Evolutionary conservation across 164 flowering plant genomes (phyloP).

Genomic region (Piper longum): DNA sequence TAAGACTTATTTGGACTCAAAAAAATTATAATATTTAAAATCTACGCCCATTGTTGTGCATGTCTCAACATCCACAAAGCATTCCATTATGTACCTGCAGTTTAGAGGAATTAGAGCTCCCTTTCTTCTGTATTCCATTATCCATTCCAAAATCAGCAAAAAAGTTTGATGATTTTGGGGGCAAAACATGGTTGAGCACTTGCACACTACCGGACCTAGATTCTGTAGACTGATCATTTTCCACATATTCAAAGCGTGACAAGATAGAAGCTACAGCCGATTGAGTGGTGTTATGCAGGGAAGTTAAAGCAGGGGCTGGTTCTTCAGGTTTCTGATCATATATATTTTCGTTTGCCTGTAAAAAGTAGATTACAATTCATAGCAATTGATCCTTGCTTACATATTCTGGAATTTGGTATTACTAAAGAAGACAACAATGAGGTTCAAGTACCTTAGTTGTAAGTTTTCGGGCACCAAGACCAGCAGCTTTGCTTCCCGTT

Average conservation of each 20-base stretch:
- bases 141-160: slow-evolving; percentile 95
- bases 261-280: slow-evolving; percentile 33
- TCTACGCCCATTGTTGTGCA: no score
- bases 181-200: slow-evolving; percentile 58
- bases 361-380: neutral
- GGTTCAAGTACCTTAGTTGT: slow-evolving; percentile 47
- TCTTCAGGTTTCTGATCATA: slow-evolving; percentile 98
- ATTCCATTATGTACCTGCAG: slow-evolving; percentile 39
- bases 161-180: slow-evolving; percentile 79
- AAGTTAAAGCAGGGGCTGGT: slow-evolving; percentile 38
- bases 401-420: no score
- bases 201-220: slow-evolving; percentile 40
- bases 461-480: slow-evolving; percentile 92
- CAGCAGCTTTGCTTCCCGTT: slow-evolving; percentile 60
- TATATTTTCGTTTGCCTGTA: slow-evolving; percentile 82
- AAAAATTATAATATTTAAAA: no score
- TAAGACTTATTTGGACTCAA: no score
- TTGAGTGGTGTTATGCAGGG: slow-evolving; percentile 26
- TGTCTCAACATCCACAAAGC: neutral
- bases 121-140: slow-evolving; percentile 54
- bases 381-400: no score
- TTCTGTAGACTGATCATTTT: slow-evolving; percentile 43
- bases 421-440: no score
- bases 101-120: slow-evolving; percentile 52
- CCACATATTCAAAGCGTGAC: slow-evolving; percentile 86